These are phyloP conservation scores for Trifolium fragiferum DNA, from an alignment of 306 rosid species.

Conservation along the genomic window DNA sequence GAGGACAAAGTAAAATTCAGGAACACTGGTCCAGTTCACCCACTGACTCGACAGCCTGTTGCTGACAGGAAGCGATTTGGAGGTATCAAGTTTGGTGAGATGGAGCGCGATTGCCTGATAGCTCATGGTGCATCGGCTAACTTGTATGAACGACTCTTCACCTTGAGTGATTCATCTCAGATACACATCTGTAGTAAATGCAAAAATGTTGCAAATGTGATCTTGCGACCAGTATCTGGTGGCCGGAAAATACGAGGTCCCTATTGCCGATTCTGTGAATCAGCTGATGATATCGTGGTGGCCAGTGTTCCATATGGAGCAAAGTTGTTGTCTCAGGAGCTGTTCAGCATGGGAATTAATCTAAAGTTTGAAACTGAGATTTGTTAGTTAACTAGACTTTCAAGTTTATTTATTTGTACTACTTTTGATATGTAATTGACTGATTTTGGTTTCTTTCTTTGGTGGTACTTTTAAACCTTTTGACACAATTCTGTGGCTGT, in stretches of 20 bases:
- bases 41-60: conserved; percentile 96
- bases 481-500: no score
- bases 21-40: conserved; percentile 98
- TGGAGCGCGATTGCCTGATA: conserved; percentile 96
- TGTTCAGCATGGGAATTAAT: conserved; percentile 95
- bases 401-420: no score
- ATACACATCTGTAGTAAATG: conserved; percentile 79
- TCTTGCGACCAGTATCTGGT: conserved; percentile 69
- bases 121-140: conserved; percentile 99
- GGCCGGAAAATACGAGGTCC: conserved; percentile 93
- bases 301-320: conserved; percentile 93
- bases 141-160: conserved; percentile 91
- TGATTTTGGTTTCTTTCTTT: no score
- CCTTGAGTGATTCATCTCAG: conserved; percentile 89
- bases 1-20: conserved; percentile 95
- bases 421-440: no score
- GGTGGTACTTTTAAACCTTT: no score
- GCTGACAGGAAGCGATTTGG: conserved; percentile 96
- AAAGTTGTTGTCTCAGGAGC: conserved; percentile 86
- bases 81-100: conserved; percentile 95
- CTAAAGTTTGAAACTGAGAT: conserved; percentile 77
- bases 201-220: conserved; percentile 75
- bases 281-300: conserved; percentile 74
- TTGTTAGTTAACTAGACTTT: conserved; percentile 46
- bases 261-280: conserved; percentile 74